phyloP scores from a whole-genome alignment of 2,329 filamentous ascomycete species.

The Hansfordia pulvinata region DNA sequence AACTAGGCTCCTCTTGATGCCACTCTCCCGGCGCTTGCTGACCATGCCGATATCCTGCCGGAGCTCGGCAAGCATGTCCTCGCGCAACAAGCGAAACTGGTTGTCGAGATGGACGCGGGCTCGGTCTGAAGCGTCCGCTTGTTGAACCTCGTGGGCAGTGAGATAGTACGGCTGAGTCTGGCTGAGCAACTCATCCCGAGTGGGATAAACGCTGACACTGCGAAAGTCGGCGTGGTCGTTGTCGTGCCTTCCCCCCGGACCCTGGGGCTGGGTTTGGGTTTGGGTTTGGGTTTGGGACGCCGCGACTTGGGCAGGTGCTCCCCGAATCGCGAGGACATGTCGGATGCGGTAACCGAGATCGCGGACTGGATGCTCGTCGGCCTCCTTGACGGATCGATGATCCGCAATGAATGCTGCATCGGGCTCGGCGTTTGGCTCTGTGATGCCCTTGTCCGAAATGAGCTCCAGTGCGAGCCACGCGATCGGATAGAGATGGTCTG shows the following conservation, averaged over 20 bases:
- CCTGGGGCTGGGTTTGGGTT: too few relatives aligned
- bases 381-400: too few relatives aligned
- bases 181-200: conserved; percentile 47
- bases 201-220: conserved; percentile 50
- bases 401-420: too few relatives aligned
- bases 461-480: too few relatives aligned
- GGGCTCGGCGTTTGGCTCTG: too few relatives aligned
- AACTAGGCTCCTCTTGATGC: conserved; percentile 20
- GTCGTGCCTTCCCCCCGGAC: conserved; percentile 56
- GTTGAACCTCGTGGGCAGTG: conserved; percentile 31
- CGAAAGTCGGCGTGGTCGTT: conserved; percentile 55
- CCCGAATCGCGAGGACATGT: conserved; percentile 17
- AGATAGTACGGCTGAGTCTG: conserved; percentile 39
- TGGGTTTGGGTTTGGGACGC: conserved; percentile 3
- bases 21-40: conserved; percentile 23
- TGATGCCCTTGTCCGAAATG: too few relatives aligned
- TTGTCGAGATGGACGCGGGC: conserved; percentile 47
- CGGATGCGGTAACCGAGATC: conserved; percentile 25
- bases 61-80: conserved; percentile 57
- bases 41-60: conserved; percentile 42
- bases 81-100: conserved; percentile 56
- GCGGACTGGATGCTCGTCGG: too few relatives aligned
- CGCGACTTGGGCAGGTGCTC: conserved; percentile 3
- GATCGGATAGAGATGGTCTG: too few relatives aligned
- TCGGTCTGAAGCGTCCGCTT: conserved; percentile 21